Percentiles rank a stretch among this genome's conserved stretches.
Evolutionary conservation across 2,329 filamentous ascomycete species (phyloP).

Genomic region (Stagonosporopsis chrysanthemi): DNA sequence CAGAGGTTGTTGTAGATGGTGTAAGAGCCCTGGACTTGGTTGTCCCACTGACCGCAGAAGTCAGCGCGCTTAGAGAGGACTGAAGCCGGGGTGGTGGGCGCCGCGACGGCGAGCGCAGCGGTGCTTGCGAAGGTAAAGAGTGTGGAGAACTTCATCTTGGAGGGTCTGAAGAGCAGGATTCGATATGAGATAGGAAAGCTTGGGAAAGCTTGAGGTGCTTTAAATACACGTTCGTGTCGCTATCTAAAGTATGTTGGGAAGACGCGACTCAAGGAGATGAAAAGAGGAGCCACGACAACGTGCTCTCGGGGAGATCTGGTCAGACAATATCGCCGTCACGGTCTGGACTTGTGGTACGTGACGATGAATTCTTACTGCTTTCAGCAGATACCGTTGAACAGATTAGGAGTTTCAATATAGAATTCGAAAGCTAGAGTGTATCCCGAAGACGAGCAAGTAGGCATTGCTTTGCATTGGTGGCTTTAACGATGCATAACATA

Average conservation of each 20-base stretch:
- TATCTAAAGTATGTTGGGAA: neutral
- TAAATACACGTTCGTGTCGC: conserved; percentile 18
- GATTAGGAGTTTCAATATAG: neutral
- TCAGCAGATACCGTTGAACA: neutral
- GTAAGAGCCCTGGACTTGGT: conserved; percentile 35
- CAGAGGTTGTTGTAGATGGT: conserved; percentile 55
- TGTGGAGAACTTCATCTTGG: conserved; percentile 42
- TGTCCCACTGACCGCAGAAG: conserved; percentile 46
- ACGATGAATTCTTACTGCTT: conserved; percentile 11
- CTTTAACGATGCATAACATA: conserved; percentile 5
- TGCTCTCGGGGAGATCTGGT: conserved; percentile 16
- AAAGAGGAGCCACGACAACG: conserved; percentile 12
- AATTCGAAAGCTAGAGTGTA: neutral
- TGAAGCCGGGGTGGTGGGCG: conserved; percentile 36
- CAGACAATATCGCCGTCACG: conserved; percentile 3
- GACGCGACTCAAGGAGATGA: conserved; percentile 15
- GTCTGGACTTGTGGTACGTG: conserved; percentile 18
- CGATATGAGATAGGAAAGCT: neutral
- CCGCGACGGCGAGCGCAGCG: conserved; percentile 40
- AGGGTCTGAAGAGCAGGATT: neutral
- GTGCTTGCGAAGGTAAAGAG: conserved; percentile 35
- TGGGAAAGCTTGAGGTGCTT: conserved; percentile 14
- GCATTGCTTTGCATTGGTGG: conserved; percentile 26
- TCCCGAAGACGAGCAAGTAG: neutral
- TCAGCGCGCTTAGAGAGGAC: conserved; percentile 43